Conservation (phyloP, 2,329 filamentous ascomycete species). For the Ascochyta viciae-villosae region DNA sequence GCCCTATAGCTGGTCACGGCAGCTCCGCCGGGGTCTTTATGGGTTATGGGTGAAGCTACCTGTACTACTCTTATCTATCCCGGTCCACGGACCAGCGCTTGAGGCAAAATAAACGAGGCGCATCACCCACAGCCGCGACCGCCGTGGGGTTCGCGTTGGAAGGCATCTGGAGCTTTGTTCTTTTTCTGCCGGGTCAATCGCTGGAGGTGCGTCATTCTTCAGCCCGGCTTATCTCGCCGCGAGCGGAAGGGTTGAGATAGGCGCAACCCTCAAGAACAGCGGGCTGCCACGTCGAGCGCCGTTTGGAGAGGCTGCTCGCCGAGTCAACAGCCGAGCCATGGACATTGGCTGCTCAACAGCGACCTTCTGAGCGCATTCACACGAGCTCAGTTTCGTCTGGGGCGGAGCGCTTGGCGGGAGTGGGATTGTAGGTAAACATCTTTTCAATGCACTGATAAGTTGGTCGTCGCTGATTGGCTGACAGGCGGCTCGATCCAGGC, state of each 20-base stretch:
- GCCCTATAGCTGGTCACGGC: constrained; percentile 39
- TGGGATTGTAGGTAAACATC: constrained; percentile 23
- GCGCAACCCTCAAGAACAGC: constrained; percentile 10
- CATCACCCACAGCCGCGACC: constrained; percentile 41
- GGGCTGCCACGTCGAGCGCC: constrained; percentile 21
- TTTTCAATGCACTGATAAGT: constrained; percentile 25
- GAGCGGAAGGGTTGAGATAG: constrained; percentile 28
- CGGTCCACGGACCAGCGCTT: constrained; percentile 42
- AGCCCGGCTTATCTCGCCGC: constrained; percentile 35
- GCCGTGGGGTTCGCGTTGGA: constrained; percentile 49
- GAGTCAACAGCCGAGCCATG: constrained; percentile 12
- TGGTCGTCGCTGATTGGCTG: constrained; percentile 17
- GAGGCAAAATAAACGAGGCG: constrained; percentile 47
- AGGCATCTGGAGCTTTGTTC: constrained; percentile 42
- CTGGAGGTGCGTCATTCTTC: constrained; percentile 38
- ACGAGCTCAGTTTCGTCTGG: constrained; percentile 29
- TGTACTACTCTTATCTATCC: constrained; percentile 49
- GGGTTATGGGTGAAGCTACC: constrained; percentile 32
- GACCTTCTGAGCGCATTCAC: constrained; percentile 10
- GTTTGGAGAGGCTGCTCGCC: constrained; percentile 17
- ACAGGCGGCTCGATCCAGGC: constrained; percentile 1
- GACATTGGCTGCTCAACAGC: constrained; percentile 12
- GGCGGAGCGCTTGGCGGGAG: constrained; percentile 39
- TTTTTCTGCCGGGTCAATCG: constrained; percentile 36
- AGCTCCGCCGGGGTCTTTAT: constrained; percentile 43